These are phyloP conservation scores for Corinectria fuckeliana DNA, from an alignment of 2,329 filamentous ascomycete species.

Conservation along the genomic window DNA sequence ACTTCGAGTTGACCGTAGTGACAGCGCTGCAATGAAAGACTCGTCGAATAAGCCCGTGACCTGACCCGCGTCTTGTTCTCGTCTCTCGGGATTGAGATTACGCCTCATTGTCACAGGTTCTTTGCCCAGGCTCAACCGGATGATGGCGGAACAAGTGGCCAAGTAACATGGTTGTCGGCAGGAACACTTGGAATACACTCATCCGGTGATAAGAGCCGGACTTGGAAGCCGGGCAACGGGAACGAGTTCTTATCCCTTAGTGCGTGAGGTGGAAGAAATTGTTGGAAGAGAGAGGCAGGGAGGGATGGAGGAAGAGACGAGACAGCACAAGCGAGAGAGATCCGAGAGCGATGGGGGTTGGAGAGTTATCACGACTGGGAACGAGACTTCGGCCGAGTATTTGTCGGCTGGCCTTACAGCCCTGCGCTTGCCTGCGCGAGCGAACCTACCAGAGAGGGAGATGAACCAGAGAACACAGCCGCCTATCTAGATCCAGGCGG, in stretches of 20 bases:
- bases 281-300: not conserved
- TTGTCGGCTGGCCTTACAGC: not conserved
- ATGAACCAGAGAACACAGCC: not conserved
- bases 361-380: not conserved
- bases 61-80: not conserved
- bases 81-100: not conserved
- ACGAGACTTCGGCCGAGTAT: not conserved
- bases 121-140: not conserved
- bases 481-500: not conserved
- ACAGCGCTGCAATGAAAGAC: not conserved
- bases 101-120: not conserved
- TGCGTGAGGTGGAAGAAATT: not conserved
- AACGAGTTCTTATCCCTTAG: too few species aligned
- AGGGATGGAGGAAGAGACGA: not conserved
- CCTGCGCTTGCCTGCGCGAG: not conserved
- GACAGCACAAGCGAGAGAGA: not conserved
- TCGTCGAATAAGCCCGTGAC: not conserved
- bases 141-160: not conserved
- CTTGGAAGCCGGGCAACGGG: not conserved
- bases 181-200: not conserved
- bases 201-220: too few species aligned
- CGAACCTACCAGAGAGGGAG: not conserved
- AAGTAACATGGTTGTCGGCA: not conserved
- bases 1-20: not conserved
- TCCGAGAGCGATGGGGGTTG: not conserved